These are phyloP conservation scores for Geotrichum candidum DNA, from an alignment of 1,139 yeast species.

Conservation along the genomic window DNA sequence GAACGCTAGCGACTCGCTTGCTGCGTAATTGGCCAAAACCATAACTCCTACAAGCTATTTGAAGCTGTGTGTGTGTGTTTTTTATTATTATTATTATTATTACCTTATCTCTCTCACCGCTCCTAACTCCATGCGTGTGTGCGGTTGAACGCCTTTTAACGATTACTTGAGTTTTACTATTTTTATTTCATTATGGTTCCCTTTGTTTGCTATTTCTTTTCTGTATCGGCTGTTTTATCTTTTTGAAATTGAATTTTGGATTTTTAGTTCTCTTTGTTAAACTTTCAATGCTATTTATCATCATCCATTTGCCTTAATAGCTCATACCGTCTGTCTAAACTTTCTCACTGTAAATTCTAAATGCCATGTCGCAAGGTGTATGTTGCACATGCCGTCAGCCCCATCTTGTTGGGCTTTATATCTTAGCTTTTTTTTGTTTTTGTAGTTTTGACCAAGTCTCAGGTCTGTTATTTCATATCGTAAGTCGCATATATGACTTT, in stretches of 20 bases:
- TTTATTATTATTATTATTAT: not conserved
- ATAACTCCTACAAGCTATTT: not conserved
- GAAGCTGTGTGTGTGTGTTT: too few relatives aligned
- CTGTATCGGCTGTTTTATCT: not conserved
- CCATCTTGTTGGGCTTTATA: too few relatives aligned
- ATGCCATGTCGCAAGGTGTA: too few relatives aligned
- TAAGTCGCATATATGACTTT: not conserved
- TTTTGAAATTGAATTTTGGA: not conserved
- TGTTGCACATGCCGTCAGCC: too few relatives aligned
- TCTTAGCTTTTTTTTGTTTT: too few relatives aligned
- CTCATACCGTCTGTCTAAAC: too few relatives aligned
- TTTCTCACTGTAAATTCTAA: too few relatives aligned
- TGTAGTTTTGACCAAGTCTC: not conserved
- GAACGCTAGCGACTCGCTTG: conserved; percentile 7
- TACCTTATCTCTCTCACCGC: not conserved
- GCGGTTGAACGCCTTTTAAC: not conserved
- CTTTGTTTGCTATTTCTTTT: not conserved
- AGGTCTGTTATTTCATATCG: not conserved
- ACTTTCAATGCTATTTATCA: too few relatives aligned
- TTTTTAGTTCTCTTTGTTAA: too few relatives aligned
- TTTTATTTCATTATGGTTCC: not conserved
- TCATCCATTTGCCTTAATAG: too few relatives aligned
- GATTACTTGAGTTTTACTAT: not conserved
- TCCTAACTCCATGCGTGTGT: not conserved
- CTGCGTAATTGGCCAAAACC: not conserved